These are phyloP conservation scores for Panaeolus cyanescens DNA, from an alignment of 768 basidiomycete species.

Conservation along the genomic window DNA sequence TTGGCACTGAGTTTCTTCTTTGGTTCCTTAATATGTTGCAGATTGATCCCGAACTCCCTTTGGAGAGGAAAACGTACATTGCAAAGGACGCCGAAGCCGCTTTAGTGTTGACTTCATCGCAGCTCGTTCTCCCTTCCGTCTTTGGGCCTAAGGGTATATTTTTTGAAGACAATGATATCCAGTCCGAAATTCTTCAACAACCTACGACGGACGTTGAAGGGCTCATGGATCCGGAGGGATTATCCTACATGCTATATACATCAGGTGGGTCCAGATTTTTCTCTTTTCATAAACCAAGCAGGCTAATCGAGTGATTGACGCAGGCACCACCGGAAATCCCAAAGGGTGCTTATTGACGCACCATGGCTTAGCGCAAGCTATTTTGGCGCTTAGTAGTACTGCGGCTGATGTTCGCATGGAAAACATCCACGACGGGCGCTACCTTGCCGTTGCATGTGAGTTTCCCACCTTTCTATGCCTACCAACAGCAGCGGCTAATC, in stretches of 20 bases:
- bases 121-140: conserved; percentile 17
- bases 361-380: conserved; percentile 30
- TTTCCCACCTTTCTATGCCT: conserved; percentile 3
- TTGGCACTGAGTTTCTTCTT: neutral
- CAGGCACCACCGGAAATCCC: conserved; percentile 53
- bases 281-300: neutral
- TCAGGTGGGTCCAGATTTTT: conserved; percentile 35
- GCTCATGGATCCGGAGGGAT: conserved; percentile 30
- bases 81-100: conserved; percentile 40
- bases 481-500: conserved; percentile 2
- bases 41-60: conserved; percentile 53
- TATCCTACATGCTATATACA: conserved; percentile 51
- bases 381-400: conserved; percentile 31
- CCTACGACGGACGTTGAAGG: conserved; percentile 16
- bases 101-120: conserved; percentile 38
- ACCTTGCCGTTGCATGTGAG: conserved; percentile 47
- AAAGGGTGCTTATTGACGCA: conserved; percentile 49
- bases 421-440: conserved; percentile 28
- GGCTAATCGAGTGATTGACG: neutral
- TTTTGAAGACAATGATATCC: conserved; percentile 24
- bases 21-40: conserved; percentile 16
- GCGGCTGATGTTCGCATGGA: conserved; percentile 30
- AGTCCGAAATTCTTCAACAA: conserved; percentile 28
- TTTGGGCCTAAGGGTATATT: conserved; percentile 25
- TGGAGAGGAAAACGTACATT: conserved; percentile 47